Conservation (phyloP, 2,329 filamentous ascomycete genomes). For the Epichloe brachyelytri region DNA sequence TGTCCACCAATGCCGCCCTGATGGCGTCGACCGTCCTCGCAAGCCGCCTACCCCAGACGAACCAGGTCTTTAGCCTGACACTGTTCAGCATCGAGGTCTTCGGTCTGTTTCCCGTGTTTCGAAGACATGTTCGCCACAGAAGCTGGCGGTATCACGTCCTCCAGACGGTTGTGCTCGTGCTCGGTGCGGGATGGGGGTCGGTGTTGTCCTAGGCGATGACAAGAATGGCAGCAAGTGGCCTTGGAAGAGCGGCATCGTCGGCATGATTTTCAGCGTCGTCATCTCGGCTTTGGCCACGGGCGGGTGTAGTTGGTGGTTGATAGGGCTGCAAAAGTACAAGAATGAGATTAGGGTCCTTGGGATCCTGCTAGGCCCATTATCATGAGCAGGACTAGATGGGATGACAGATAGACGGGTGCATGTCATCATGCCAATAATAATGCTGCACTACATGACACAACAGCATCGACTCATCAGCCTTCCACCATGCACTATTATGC, state of each 20-base stretch:
- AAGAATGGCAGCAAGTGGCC: constrained; percentile 29
- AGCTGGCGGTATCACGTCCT: constrained; percentile 70
- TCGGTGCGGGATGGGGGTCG: constrained; percentile 73
- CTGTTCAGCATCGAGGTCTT: constrained; percentile 97
- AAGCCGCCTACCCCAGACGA: constrained; percentile 75
- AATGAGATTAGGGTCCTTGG: constrained; percentile 98
- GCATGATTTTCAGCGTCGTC: constrained; percentile 63
- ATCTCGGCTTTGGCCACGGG: constrained; percentile 72
- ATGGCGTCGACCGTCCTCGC: constrained; percentile 95
- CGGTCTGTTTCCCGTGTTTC: constrained; percentile 91
- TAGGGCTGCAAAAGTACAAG: constrained; percentile 95
- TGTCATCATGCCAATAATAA: too few relatives aligned
- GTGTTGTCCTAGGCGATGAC: constrained; percentile 39
- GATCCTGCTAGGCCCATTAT: constrained; percentile 87
- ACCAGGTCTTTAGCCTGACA: constrained; percentile 87
- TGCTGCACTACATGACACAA: too few relatives aligned
- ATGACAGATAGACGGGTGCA: constrained; percentile 14
- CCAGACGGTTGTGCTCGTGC: constrained; percentile 63
- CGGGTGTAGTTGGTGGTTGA: constrained; percentile 94
- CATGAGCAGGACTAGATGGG: constrained; percentile 49
- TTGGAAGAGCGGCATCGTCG: constrained; percentile 49
- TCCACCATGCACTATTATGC: too few relatives aligned
- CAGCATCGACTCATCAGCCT: too few relatives aligned
- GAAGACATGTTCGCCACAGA: constrained; percentile 72
- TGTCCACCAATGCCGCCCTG: constrained; percentile 89